Percentiles rank a stretch among this genome's conserved stretches.
phyloP scores from a whole-genome alignment of 331 rosid species.

The Acacia concinna region DNA sequence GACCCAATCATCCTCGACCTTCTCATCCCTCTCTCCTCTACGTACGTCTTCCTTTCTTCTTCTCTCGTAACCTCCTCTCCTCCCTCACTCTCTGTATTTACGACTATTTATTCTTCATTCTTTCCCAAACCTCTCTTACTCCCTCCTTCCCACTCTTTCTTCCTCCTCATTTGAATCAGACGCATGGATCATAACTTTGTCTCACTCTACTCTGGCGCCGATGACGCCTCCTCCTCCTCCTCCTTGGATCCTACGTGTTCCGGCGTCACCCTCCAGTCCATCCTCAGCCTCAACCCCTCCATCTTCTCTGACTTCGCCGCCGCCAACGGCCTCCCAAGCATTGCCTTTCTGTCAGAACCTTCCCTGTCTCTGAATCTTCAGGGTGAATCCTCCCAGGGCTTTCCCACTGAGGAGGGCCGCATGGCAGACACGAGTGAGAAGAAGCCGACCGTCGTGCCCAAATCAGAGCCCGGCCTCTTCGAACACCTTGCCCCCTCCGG shows the following conservation, averaged over 20 bases:
- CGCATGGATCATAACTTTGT: constrained; percentile 14
- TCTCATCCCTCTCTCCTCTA: background rate
- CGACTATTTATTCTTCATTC: background rate
- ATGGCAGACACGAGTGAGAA: background rate
- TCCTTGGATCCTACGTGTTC: constrained; percentile 55
- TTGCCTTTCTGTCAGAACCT: constrained; percentile 18
- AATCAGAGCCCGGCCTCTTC: constrained; percentile 30
- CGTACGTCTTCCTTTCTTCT: no score
- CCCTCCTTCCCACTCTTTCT: background rate
- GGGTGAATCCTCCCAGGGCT: background rate
- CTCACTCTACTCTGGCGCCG: background rate
- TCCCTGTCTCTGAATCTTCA: background rate
- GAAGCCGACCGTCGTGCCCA: constrained; percentile 4
- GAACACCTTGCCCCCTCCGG: background rate
- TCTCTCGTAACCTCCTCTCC: background rate
- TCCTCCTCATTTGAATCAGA: background rate
- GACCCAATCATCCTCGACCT: constrained; percentile 13
- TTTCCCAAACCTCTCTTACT: background rate
- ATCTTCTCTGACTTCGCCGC: constrained; percentile 2
- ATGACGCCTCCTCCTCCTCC: constrained; percentile 1
- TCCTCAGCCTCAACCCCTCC: constrained; percentile 41
- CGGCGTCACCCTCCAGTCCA: constrained; percentile 52
- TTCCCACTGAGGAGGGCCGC: background rate
- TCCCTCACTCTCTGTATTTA: no score
- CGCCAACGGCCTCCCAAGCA: background rate